A percentile compares a stretch with the other conserved stretches of the same genome.
Evolutionary conservation across 192 early-diverging fungal genomes (phyloP).

Genomic region (Coemansia sp.): DNA sequence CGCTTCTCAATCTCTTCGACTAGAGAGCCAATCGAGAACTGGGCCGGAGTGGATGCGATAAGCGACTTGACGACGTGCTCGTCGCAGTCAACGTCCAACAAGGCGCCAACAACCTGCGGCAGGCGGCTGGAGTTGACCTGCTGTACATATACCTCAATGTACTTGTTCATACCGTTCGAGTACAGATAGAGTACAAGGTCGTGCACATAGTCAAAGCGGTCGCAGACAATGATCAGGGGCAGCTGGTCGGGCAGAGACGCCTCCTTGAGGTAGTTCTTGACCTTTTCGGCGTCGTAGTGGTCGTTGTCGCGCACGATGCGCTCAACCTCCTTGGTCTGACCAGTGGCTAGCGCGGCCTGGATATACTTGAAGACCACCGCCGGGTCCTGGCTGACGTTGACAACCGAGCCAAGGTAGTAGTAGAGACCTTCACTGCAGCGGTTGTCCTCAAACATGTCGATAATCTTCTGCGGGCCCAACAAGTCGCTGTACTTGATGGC

Average conservation of each 20-base stretch:
- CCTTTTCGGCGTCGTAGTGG: slow-evolving; percentile 96
- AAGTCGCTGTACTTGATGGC: slow-evolving; percentile 98
- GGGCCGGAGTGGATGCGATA: slow-evolving; percentile 79
- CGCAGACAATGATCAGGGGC: slow-evolving; percentile 98
- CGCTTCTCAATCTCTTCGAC: slow-evolving; percentile 94
- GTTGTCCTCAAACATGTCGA: slow-evolving; percentile 88
- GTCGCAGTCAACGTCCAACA: slow-evolving; percentile 98
- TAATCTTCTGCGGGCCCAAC: slow-evolving; percentile 83
- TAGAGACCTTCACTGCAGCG: slow-evolving; percentile 96
- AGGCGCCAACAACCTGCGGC: slow-evolving; percentile 93
- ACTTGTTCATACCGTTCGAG: slow-evolving; percentile 91
- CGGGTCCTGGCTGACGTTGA: slow-evolving; percentile 92
- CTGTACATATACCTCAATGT: slow-evolving; percentile 99
- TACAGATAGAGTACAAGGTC: slow-evolving; percentile 96
- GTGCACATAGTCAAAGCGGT: slow-evolving; percentile 96
- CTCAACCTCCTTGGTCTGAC: slow-evolving; percentile 97
- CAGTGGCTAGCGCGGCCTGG: slow-evolving; percentile 89
- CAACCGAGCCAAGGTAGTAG: slow-evolving; percentile 95
- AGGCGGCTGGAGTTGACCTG: slow-evolving; percentile 95
- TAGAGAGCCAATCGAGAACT: slow-evolving; percentile 83
- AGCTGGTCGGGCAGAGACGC: slow-evolving; percentile 94
- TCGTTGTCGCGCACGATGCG: slow-evolving; percentile 96
- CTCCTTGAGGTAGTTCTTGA: slow-evolving; percentile 99
- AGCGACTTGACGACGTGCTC: slow-evolving; percentile 90
- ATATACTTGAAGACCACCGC: slow-evolving; percentile 99